Evolutionary conservation across 345 rosid genomes (phyloP), one percentile per base, ranked within the genome.

Genomic region (Sapria himalayana): DNA sequence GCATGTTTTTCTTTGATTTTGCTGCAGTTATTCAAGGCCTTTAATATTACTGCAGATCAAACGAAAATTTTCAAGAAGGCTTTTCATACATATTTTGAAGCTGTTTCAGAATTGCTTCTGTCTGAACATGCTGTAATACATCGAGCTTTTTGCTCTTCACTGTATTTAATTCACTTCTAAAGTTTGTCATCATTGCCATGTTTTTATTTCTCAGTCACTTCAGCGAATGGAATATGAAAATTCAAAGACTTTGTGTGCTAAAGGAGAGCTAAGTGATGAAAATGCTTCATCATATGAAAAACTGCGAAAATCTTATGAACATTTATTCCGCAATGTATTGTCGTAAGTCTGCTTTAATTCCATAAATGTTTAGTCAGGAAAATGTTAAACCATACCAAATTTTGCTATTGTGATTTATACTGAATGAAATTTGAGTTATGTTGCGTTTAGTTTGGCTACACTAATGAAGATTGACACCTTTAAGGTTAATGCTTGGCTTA

Each of bases 141-240:
- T n/a, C n/a, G 76, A 33, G 47, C 53, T 43, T 39, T 54, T n/a
- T 14, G 15, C 31, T 46, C 29, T 55, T 22, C 52, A 15, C 35
- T 42, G 17, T 33, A 12, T 32, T 25, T 37, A 25, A 18, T 48
- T 41, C 27, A 8, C 24, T 19, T 43, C 49, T 19, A 13, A 18
- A 19, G 51, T 18, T 11, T 15, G 19, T 29, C 9, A 25, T 25
- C 48, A 8, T 15, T 35, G 9, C 15, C 1, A 23, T 36, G 19
- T 15, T 23, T 41, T 19, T 39, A 33, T 40, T 47, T 58, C 43
- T 13, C 48, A 91, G 98, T 71, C 71, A 15, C 95, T 91, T 55
- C 75, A 73, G 47, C 99, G 84, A 53, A 84, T 91, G 93, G 99
- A 91, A 68, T 72, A 84, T 57, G 99, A 91, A 50, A 77, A 84